Evolutionary conservation across 2,329 filamentous ascomycete species (phyloP).

Genomic region (Phaeosphaeria sp.): DNA sequence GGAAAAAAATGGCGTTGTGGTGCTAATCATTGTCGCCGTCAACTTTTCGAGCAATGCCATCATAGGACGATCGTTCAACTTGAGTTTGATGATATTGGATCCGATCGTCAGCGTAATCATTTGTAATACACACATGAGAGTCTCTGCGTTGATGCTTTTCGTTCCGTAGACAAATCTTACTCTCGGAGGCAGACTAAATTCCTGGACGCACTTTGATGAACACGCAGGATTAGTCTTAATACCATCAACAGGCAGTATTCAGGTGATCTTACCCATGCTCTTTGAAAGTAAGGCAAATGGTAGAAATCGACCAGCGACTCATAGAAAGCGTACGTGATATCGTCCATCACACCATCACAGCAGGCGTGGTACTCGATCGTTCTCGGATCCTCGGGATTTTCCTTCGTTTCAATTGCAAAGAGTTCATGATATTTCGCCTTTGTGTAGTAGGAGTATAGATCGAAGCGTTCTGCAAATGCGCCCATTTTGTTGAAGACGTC

Average conservation of each 20-base stretch:
- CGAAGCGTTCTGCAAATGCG: not conserved
- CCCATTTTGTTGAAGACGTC: conserved; percentile 2
- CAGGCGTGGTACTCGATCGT: conserved; percentile 2
- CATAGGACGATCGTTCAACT: not conserved
- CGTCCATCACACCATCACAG: not conserved
- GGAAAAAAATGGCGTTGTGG: not conserved
- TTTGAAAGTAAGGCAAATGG: not conserved
- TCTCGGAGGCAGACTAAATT: conserved; percentile 1
- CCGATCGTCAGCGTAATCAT: not conserved
- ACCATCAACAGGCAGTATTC: too few relatives aligned
- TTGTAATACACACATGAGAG: conserved; percentile 3
- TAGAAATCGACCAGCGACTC: not conserved
- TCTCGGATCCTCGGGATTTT: not conserved
- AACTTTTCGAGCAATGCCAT: not conserved
- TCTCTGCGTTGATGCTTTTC: not conserved
- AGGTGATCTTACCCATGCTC: not conserved
- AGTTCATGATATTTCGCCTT: not conserved
- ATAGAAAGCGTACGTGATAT: not conserved
- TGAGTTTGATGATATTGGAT: not conserved
- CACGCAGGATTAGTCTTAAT: not conserved
- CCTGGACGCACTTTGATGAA: not conserved
- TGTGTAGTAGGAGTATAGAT: not conserved
- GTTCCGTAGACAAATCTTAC: not conserved
- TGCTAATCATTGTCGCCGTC: not conserved
- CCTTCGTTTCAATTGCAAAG: not conserved